Conservation (phyloP, 2,329 filamentous ascomycete species). For the Cladosporium halotolerans region DNA sequence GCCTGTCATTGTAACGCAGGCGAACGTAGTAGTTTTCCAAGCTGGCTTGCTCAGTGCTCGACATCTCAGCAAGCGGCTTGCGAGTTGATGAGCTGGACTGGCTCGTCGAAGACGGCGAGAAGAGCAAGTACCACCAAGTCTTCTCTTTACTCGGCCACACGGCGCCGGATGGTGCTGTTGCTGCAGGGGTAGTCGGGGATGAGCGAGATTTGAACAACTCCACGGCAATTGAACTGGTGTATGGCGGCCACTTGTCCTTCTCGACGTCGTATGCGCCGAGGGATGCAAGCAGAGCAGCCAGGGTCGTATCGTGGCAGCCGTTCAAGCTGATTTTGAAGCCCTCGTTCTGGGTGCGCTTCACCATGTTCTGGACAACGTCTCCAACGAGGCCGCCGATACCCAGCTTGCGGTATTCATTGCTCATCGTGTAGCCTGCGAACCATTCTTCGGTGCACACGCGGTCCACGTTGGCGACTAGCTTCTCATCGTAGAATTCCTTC, state of each 20-base stretch:
- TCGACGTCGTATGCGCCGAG: slow-evolving; percentile 68
- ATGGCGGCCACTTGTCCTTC: slow-evolving; percentile 75
- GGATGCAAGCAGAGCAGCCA: slow-evolving; percentile 70
- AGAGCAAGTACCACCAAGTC: slow-evolving; percentile 26
- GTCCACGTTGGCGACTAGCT: slow-evolving; percentile 62
- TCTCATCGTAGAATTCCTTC: slow-evolving; percentile 76
- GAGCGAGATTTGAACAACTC: slow-evolving; percentile 67
- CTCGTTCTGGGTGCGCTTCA: slow-evolving; percentile 38
- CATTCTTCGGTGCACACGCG: slow-evolving; percentile 81
- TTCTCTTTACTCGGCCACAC: slow-evolving; percentile 18
- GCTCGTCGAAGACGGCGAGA: slow-evolving; percentile 10
- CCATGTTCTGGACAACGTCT: slow-evolving; percentile 60
- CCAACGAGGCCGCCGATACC: slow-evolving; percentile 82
- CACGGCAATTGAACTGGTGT: slow-evolving; percentile 84
- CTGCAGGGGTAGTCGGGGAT: slow-evolving; percentile 20
- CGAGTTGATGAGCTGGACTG: slow-evolving; percentile 32
- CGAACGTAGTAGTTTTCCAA: slow-evolving; percentile 80
- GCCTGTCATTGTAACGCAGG: slow-evolving; percentile 81
- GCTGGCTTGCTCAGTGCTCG: slow-evolving; percentile 50
- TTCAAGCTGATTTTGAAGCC: slow-evolving; percentile 68
- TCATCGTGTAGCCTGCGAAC: slow-evolving; percentile 82
- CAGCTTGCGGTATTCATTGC: slow-evolving; percentile 75
- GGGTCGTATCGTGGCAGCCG: slow-evolving; percentile 89
- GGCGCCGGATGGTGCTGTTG: slow-evolving; percentile 15
- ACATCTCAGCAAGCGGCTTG: slow-evolving; percentile 52